phyloP scores from a whole-genome alignment of 1,139 yeast species.

The Geotrichum bryndzae region DNA sequence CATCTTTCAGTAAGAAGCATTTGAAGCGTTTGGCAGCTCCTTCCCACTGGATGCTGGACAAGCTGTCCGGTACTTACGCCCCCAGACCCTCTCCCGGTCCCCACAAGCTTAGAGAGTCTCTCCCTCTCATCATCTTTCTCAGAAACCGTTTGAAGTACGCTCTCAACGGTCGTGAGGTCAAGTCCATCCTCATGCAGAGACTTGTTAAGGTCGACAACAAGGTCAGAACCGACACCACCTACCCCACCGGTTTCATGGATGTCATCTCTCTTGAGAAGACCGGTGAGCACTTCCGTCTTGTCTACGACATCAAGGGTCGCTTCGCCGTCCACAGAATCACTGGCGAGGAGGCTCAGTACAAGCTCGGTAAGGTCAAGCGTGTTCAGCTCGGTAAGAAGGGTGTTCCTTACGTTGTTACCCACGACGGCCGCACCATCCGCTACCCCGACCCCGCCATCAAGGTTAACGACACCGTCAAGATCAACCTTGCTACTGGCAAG shows the following conservation, averaged over 20 bases:
- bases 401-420: slow-evolving; percentile 95
- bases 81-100: slow-evolving; percentile 99
- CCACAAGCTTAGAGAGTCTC: slow-evolving; percentile 98
- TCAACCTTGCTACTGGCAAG: slow-evolving; percentile 94
- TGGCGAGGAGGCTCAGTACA: slow-evolving; percentile 96
- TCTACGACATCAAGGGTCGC: slow-evolving; percentile 97
- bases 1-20: slow-evolving; percentile 11
- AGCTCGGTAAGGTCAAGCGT: slow-evolving; percentile 95
- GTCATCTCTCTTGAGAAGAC: slow-evolving; percentile 95
- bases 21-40: slow-evolving; percentile 53
- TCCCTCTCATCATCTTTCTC: slow-evolving; percentile 94
- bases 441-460: slow-evolving; percentile 97
- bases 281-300: slow-evolving; percentile 97
- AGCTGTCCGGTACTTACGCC: slow-evolving; percentile 98
- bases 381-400: slow-evolving; percentile 98
- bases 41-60: slow-evolving; percentile 99
- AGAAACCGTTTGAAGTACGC: slow-evolving; percentile 99
- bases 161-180: slow-evolving; percentile 98
- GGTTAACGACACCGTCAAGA: slow-evolving; percentile 95
- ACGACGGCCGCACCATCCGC: slow-evolving; percentile 99
- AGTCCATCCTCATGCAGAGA: slow-evolving; percentile 98
- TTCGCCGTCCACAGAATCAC: slow-evolving; percentile 99
- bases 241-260: slow-evolving; percentile 99
- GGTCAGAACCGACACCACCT: slow-evolving; percentile 97
- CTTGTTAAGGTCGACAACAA: slow-evolving; percentile 98